Conservation (phyloP, 116 monocot genomes). For the Cymodocea nodosa region DNA sequence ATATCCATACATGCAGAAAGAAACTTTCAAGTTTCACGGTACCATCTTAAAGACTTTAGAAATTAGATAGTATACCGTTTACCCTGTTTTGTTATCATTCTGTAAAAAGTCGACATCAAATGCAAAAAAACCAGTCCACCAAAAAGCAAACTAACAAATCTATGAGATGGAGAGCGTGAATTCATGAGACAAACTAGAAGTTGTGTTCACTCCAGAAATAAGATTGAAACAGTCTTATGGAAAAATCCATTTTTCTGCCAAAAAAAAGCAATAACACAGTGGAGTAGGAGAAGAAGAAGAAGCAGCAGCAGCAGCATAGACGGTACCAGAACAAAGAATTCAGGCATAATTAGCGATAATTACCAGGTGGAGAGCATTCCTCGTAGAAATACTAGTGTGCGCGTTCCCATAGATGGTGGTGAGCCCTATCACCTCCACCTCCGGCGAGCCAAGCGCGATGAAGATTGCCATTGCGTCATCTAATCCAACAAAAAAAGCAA, state of each 20-base stretch:
- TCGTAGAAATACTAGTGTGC: conserved; percentile 64
- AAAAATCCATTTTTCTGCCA: not conserved
- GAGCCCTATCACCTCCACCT: conserved; percentile 79
- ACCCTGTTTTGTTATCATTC: no score
- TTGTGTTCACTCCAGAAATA: not conserved
- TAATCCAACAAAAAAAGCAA: conserved; percentile 3
- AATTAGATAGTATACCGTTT: no score
- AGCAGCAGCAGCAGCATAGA: no score
- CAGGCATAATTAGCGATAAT: not conserved
- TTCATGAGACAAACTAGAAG: no score
- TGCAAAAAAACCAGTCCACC: no score
- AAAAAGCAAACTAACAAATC: no score
- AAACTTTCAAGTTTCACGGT: no score
- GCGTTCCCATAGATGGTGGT: conserved; percentile 87
- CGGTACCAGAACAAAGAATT: not conserved
- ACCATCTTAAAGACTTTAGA: no score
- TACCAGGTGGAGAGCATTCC: conserved; percentile 75
- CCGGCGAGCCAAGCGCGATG: conserved; percentile 54
- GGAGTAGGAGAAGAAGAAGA: no score
- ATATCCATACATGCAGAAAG: no score
- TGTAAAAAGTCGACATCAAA: no score
- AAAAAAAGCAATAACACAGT: not conserved
- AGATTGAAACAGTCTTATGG: not conserved
- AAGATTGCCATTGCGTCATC: conserved; percentile 76
- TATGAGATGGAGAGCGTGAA: no score